These are phyloP conservation scores for Bipolaris zeicola DNA, from an alignment of 2,329 filamentous ascomycete species.

Conservation along the genomic window DNA sequence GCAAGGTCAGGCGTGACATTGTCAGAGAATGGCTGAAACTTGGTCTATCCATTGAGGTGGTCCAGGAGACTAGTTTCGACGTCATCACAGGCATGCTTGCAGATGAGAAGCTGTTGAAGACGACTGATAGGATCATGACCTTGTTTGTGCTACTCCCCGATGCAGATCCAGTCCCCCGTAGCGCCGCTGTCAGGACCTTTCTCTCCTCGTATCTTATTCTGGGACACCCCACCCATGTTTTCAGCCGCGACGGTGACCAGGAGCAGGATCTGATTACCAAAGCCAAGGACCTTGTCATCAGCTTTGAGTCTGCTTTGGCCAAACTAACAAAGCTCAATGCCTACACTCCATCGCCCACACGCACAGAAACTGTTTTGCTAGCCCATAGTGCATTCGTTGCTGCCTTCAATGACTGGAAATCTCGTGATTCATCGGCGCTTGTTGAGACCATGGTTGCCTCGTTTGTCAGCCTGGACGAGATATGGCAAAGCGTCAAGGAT, in stretches of 20 bases:
- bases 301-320: slow-evolving; percentile 75
- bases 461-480: slow-evolving; percentile 82
- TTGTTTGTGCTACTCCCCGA: slow-evolving; percentile 66
- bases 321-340: slow-evolving; percentile 69
- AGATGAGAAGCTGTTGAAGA: slow-evolving; percentile 67
- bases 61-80: slow-evolving; percentile 74
- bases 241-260: slow-evolving; percentile 73
- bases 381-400: slow-evolving; percentile 76
- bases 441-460: slow-evolving; percentile 86
- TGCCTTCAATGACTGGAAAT: slow-evolving; percentile 83
- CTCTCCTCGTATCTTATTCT: slow-evolving; percentile 80
- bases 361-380: slow-evolving; percentile 68
- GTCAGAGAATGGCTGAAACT: slow-evolving; percentile 70
- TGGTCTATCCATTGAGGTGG: slow-evolving; percentile 71
- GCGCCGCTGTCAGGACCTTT: slow-evolving; percentile 74
- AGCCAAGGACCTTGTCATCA: slow-evolving; percentile 75
- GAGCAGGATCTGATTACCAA: slow-evolving; percentile 77
- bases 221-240: slow-evolving; percentile 77
- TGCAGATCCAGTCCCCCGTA: slow-evolving; percentile 66
- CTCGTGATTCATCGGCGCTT: slow-evolving; percentile 75
- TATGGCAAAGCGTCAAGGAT: slow-evolving; percentile 82
- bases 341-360: slow-evolving; percentile 67
- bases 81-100: slow-evolving; percentile 72
- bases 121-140: slow-evolving; percentile 70
- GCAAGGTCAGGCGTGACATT: slow-evolving; percentile 61